These are phyloP conservation scores for Geranomyces michiganensis DNA, from an alignment of 192 early-diverging fungal genomes.

Conservation along the genomic window DNA sequence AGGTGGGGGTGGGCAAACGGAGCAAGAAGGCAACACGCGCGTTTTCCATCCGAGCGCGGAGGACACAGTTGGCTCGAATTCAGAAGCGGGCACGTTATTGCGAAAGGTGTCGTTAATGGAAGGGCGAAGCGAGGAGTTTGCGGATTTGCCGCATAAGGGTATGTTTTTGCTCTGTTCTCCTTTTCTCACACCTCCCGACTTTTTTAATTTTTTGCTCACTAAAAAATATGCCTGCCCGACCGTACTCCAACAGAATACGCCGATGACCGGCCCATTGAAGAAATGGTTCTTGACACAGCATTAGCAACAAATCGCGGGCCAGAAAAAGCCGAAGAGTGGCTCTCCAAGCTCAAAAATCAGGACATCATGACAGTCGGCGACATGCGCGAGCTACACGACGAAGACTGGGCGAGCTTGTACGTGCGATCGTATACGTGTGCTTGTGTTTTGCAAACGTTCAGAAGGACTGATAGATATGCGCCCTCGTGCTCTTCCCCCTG, in stretches of 20 bases:
- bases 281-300: constrained; percentile 73
- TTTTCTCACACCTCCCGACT: not conserved
- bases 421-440: constrained; percentile 13
- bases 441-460: not conserved
- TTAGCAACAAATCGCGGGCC: constrained; percentile 63
- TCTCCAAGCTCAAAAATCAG: constrained; percentile 65
- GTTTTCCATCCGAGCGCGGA: not conserved
- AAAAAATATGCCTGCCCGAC: not conserved
- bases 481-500: not conserved
- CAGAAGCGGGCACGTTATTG: constrained; percentile 19
- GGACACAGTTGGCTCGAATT: constrained; percentile 10
- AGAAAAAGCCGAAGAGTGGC: constrained; percentile 77
- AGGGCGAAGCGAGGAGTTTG: constrained; percentile 32
- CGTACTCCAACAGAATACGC: constrained; percentile 38
- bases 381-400: constrained; percentile 69
- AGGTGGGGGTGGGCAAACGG: constrained; percentile 1
- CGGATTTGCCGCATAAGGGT: constrained; percentile 47
- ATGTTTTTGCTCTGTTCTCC: too few relatives aligned
- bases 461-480: not conserved
- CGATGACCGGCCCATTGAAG: constrained; percentile 66
- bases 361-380: constrained; percentile 83
- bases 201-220: not conserved
- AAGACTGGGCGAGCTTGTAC: constrained; percentile 70
- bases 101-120: constrained; percentile 39
- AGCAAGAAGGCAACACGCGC: not conserved